Base-by-base conservation (phyloP, 208 protist species). In the Crithidia expoeki region DNA sequence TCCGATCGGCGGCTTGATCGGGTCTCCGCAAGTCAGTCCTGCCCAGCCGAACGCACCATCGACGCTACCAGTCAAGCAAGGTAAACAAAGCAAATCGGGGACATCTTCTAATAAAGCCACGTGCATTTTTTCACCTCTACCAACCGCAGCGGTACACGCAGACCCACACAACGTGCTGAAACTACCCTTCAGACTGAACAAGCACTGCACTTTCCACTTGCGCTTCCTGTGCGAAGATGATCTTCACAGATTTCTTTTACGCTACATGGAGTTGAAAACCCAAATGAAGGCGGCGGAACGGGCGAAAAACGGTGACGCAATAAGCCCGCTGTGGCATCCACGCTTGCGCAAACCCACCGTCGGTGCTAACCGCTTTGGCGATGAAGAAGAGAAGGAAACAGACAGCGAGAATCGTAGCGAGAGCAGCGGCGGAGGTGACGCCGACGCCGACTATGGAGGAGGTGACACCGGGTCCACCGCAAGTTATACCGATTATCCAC, bases 141-240 rank as follows among this genome's bases (percentile, higher is more conserved):
- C 58, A 2, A 33, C 61, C 16, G 19, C 60, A 4, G 23, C 49
- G 2, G 59, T 53, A 0, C 60, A 75, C 28, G 27, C 28, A 0
- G 42, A 58, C 52, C 11, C 23, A 2, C 5, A 9, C 2, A 53
- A 62, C n/a, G 53, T 62, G 14, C 33, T 58, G 42, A 55, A 63
- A 12, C 51, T 68, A 21, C 61, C 72, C 5, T 40, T 70, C 44
- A 21, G 27, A 12, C 28, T 60, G 11, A 46, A 60, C 28, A 21
- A 58, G 6, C 28, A 21, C n/a, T 25, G 52, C n/a, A 56, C 64
- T 12, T 69, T 72, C 36, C 58, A 30, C 23, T 46, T 77, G n/a
- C 72, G 64, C 14, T 77, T 77, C 30, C 25, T 33, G n/a, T 47
- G 12, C 21, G 68, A 75, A 36, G 49, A 60, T 6, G 68, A 75